Evolutionary conservation across 768 basidiomycete species (phyloP), one percentile per base, ranked within the genome.

Genomic region (Paxillus involutus): DNA sequence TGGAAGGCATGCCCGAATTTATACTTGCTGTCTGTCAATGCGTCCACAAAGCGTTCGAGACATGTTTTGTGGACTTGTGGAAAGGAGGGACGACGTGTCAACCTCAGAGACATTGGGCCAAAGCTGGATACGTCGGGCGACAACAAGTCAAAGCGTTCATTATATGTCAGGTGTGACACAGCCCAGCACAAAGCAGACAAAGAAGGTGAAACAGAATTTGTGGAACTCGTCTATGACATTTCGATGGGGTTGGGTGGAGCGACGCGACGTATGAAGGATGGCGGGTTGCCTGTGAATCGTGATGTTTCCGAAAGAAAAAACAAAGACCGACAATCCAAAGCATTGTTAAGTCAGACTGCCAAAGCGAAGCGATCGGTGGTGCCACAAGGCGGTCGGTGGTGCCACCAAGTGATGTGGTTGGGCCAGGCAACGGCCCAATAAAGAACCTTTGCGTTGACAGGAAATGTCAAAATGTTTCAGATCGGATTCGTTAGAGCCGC

Each of bases 191-290:
- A 6, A 33, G 4, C 4, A 4, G 17, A n/a, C 7, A 14, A 49
- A 3, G 53, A 36, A 6, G 16, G n/a, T 19, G 42, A 26, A 35
- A 60, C 54, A 59, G 59, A 51, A 21, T 35, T 8, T 45, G 51
- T 55, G 44, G 49, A 45, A 58, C 56, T 52, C 13, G 50, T 50
- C 51, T 53, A 1, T 7, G 14, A 30, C 10, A 29, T 7, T 39
- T 6, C 6, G 10, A 13, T 24, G 10, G 36, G 13, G 11, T 44
- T 2, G 13, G 30, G 21, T 24, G 30, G 33, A 21, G 24, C 30
- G 32, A n/a, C 8, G 11, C n/a, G 39, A 13, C 24, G 17, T 26
- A 43, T 40, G 39, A 40, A 40, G 13, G 29, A 41, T 11, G 6
- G 14, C 7, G 10, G 32, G n/a, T 2, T 33, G 45, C 17, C 10